Conservation (phyloP, 1,284 basidiomycete genomes). For the Clitocybe nebularis region DNA sequence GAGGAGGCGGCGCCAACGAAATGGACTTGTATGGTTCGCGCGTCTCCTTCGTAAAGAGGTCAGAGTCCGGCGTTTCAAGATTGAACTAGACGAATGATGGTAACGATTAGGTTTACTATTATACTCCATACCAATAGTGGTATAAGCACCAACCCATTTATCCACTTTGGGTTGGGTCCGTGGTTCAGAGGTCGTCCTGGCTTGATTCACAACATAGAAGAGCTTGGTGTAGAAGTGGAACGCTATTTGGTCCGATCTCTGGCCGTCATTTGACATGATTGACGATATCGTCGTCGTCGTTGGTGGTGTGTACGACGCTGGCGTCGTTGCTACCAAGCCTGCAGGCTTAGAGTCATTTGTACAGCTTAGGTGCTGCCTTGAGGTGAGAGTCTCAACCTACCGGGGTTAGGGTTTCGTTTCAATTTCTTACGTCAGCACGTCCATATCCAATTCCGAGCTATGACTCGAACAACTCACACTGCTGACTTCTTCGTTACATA, state of each 20-base stretch:
- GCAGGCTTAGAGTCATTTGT: no score
- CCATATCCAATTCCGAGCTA: no score
- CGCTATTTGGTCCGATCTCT: slow-evolving; percentile 79
- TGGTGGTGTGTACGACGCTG: not conserved
- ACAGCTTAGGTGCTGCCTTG: no score
- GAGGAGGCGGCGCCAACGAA: slow-evolving; percentile 40
- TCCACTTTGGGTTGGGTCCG: slow-evolving; percentile 49
- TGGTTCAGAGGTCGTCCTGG: slow-evolving; percentile 53
- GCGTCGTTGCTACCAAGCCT: not conserved
- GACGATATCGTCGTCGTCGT: no score
- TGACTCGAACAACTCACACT: no score
- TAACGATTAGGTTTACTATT: not conserved
- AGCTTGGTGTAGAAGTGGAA: slow-evolving; percentile 78
- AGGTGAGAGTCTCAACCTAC: no score
- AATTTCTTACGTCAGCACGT: no score
- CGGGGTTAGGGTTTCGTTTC: no score
- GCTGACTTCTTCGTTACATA: no score
- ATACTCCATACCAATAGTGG: not conserved
- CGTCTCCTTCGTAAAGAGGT: slow-evolving; percentile 60
- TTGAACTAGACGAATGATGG: slow-evolving; percentile 55
- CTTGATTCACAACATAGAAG: slow-evolving; percentile 65
- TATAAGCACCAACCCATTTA: slow-evolving; percentile 61
- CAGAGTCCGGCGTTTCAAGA: slow-evolving; percentile 64
- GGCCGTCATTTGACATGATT: slow-evolving; percentile 35
- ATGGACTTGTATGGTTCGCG: slow-evolving; percentile 57